Evolutionary conservation across 331 rosid species (phyloP).

Genomic region (Stylosanthes scabra): DNA sequence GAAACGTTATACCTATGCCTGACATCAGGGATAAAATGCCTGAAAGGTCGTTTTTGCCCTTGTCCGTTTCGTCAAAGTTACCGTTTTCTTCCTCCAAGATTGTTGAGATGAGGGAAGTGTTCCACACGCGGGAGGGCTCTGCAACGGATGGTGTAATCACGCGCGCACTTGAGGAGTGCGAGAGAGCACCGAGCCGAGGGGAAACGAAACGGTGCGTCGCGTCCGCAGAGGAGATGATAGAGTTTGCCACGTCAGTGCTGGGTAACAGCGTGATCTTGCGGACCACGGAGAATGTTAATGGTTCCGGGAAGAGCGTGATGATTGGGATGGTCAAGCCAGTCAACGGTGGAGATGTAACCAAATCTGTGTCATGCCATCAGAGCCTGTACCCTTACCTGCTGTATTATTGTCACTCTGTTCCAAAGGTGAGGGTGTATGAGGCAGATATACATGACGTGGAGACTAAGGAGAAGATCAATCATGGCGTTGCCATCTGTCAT

Average conservation of each 20-base stretch:
- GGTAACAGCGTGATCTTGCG: slow-evolving; percentile 55
- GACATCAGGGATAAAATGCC: slow-evolving; percentile 84
- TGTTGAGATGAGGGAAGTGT: slow-evolving; percentile 43
- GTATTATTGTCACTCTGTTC: slow-evolving; percentile 91
- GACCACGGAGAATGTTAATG: slow-evolving; percentile 55
- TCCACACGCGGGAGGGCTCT: slow-evolving; percentile 56
- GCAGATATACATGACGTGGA: slow-evolving; percentile 62
- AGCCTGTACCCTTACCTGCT: slow-evolving; percentile 82
- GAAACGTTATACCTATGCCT: slow-evolving; percentile 75
- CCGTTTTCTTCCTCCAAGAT: slow-evolving; percentile 58
- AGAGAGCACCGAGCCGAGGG: slow-evolving; percentile 61
- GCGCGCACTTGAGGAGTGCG: slow-evolving; percentile 65
- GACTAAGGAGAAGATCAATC: slow-evolving; percentile 58
- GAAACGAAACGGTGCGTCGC: slow-evolving; percentile 86
- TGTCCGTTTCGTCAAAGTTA: slow-evolving; percentile 49
- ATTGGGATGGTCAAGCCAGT: slow-evolving; percentile 60
- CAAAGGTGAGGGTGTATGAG: slow-evolving; percentile 72
- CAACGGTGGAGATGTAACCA: slow-evolving; percentile 70
- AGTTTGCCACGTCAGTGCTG: slow-evolving; percentile 59
- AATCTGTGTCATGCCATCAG: slow-evolving; percentile 90
- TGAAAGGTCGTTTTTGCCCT: slow-evolving; percentile 75
- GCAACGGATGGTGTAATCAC: slow-evolving; percentile 51
- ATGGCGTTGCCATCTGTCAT: slow-evolving; percentile 91
- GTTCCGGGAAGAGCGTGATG: slow-evolving; percentile 59
- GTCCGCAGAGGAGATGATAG: slow-evolving; percentile 79